Conservation (phyloP, 2,329 filamentous ascomycete genomes). For the Didymella pomorum region DNA sequence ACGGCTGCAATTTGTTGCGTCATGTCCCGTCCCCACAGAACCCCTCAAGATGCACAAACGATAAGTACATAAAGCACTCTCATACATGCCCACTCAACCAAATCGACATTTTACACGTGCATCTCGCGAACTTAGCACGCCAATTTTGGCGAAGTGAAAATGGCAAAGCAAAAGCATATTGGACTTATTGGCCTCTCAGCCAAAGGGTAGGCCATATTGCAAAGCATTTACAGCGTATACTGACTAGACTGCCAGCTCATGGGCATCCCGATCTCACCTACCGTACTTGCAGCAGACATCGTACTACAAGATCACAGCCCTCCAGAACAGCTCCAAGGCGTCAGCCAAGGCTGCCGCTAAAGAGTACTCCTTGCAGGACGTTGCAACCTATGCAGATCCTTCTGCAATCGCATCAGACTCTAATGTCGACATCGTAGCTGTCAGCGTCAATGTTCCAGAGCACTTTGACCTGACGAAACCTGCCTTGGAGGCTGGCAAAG, state of each 20-base stretch:
- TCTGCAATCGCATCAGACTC: conserved; percentile 56
- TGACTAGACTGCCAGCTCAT: conserved; percentile 36
- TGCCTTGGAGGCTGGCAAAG: conserved; percentile 51
- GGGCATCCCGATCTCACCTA: conserved; percentile 52
- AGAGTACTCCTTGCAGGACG: conserved; percentile 50
- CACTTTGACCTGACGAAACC: conserved; percentile 56
- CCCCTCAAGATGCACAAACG: background rate
- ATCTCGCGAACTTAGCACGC: background rate
- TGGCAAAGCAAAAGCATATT: conserved; percentile 33
- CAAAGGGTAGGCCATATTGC: conserved; percentile 29
- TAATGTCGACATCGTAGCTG: conserved; percentile 59
- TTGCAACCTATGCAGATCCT: conserved; percentile 54
- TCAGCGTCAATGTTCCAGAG: conserved; percentile 54
- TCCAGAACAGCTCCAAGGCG: conserved; percentile 58
- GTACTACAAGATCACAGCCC: conserved; percentile 59
- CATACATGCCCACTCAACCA: background rate
- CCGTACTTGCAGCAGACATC: conserved; percentile 45
- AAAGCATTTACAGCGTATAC: background rate
- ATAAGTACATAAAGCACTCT: background rate
- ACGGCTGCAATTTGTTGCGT: background rate
- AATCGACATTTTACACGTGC: background rate
- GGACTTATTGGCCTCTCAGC: conserved; percentile 47
- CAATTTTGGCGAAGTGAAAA: background rate
- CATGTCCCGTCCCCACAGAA: conserved; percentile 4
- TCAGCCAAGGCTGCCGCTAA: conserved; percentile 53